These are phyloP conservation scores for Trametes maxima DNA, from an alignment of 768 basidiomycete genomes.

Conservation along the genomic window DNA sequence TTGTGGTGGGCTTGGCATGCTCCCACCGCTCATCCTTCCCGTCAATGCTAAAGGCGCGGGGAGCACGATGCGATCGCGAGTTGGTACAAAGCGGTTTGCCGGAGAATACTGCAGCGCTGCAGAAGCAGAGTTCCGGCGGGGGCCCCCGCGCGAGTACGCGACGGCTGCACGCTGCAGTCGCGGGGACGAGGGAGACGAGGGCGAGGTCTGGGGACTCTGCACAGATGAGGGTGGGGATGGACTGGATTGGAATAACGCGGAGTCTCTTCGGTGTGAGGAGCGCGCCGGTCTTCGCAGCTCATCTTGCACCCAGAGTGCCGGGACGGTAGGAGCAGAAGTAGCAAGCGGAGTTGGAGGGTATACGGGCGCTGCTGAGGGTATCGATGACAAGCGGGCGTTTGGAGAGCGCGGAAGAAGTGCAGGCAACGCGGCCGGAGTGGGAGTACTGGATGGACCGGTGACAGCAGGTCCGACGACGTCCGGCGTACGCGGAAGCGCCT, in stretches of 20 bases:
- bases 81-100: constrained; percentile 19
- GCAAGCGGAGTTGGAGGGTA: background rate
- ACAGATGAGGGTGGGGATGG: background rate
- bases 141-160: constrained; percentile 15
- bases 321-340: background rate
- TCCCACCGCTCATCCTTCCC: too few relatives aligned
- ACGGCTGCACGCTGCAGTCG: constrained; percentile 6
- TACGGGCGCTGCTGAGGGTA: background rate
- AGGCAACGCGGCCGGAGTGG: too few relatives aligned
- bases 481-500: constrained; percentile 6
- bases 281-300: constrained; percentile 9
- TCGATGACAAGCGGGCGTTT: background rate
- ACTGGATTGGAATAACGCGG: background rate
- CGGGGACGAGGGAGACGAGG: background rate
- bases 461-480: background rate
- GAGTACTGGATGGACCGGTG: background rate
- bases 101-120: constrained; percentile 2
- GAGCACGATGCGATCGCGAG: constrained; percentile 28
- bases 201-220: background rate
- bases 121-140: constrained; percentile 8
- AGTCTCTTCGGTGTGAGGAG: constrained; percentile 8
- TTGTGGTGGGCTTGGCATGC: background rate
- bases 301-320: background rate
- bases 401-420: too few relatives aligned
- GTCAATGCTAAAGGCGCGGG: constrained; percentile 26